Evolutionary conservation across 306 rosid genomes (phyloP), one percentile per base, ranked within the genome.

Genomic region (Cicer chorassanicum): DNA sequence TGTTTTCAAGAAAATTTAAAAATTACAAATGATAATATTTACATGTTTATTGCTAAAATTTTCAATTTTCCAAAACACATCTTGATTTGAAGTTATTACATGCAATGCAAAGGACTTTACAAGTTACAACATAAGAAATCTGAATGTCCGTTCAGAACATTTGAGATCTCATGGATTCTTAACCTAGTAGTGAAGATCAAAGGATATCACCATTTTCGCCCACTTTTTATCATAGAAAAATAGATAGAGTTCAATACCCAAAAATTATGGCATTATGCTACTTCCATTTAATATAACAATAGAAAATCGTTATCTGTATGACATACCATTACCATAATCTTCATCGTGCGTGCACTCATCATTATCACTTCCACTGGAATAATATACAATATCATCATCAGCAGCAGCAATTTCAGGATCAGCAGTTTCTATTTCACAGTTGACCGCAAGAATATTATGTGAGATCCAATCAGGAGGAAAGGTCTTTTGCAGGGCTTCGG

Each of bases 381-480:
- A 74, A 65, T 74, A 50, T 38, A 72, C 70, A 65, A 70, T 87
- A 16, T 70, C 45, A 66, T 80, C 82, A 9, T 74, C 48, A 55
- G 79, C 87, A 14, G 81, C 84, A 7, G 82, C 89, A 62, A 67
- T 62, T 14, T 81, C 88, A 29, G 68, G 39, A 49, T 77, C 75
- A 11, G 84, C 89, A 55, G 78, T 69, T 46, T 78, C 88, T 40
- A 56, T 16, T 50, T 68, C 78, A 16, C 73, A 78, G 75, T 68
- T 82, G 64, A 5, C 74, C 67, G 80, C 83, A 68, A 68, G 66
- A 66, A 74, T 74, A 77, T 82, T 68, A 80, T 75, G 85, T 0
- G 89, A 82, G 78, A 79, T 92, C 97, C 99, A 94, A 81, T 92
- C 94, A 15, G 99, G 96, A 10, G 99, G 96, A 77, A 94, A 94